phyloP scores from a whole-genome alignment of 2,329 filamentous ascomycete genomes.

The Biscogniauxia mediterranea region DNA sequence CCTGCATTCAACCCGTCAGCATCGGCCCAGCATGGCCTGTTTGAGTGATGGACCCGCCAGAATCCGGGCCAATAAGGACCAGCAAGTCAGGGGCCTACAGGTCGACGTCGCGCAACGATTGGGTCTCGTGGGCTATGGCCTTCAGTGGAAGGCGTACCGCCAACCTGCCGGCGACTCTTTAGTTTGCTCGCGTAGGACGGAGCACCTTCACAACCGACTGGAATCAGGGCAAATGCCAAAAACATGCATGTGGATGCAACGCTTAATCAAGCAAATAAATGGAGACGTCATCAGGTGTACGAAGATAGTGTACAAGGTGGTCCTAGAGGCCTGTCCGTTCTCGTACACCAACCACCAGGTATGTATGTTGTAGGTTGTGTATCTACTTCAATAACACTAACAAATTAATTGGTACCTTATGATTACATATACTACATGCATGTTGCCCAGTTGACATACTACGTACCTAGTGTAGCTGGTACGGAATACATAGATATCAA shows the following conservation, averaged over 20 bases:
- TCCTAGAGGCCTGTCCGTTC: too few species aligned
- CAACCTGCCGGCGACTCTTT: neutral
- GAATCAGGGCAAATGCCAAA: neutral
- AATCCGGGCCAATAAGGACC: neutral
- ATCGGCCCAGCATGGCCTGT: neutral
- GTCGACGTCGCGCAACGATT: neutral
- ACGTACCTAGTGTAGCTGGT: too few species aligned
- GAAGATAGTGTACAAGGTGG: neutral
- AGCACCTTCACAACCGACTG: neutral
- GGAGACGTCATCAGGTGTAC: neutral
- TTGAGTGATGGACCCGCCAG: neutral
- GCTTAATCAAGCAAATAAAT: neutral
- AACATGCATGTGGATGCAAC: neutral
- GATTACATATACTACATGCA: too few species aligned
- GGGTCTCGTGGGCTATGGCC: neutral
- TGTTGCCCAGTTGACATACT: too few species aligned
- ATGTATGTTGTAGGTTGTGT: too few species aligned
- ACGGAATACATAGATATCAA: too few species aligned
- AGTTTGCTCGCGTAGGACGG: neutral
- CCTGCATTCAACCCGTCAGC: neutral
- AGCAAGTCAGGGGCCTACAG: neutral
- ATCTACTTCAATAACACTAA: too few species aligned
- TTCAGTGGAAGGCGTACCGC: neutral
- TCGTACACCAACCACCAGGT: too few species aligned
- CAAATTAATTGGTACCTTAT: too few species aligned